Percentiles rank a stretch among this genome's conserved stretches.
phyloP scores from a whole-genome alignment of 2,329 filamentous ascomycete genomes.

The Botrytis medusae region DNA sequence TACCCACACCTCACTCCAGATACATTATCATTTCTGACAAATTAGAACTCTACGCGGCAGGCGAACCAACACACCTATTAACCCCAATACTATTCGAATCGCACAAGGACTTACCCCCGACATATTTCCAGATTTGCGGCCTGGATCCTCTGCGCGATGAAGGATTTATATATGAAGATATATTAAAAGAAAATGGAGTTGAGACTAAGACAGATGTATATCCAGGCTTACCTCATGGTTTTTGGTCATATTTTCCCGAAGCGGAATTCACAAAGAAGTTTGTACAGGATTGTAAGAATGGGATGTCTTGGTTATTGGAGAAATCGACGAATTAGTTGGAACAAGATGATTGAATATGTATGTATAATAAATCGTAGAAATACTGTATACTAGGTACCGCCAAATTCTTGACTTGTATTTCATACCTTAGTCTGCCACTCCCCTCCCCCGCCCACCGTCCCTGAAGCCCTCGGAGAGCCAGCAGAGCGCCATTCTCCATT shows the following conservation, averaged over 20 bases:
- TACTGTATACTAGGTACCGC: background rate
- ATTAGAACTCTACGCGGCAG: background rate
- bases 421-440: background rate
- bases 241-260: conserved; percentile 37
- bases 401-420: background rate
- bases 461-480: no score
- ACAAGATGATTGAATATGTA: background rate
- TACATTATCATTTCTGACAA: background rate
- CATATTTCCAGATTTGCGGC: conserved; percentile 53
- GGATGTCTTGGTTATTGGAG: conserved; percentile 10
- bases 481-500: no score
- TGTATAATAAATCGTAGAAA: background rate
- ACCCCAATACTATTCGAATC: conserved; percentile 41
- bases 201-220: conserved; percentile 39
- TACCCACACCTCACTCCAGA: background rate
- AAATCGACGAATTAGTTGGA: background rate
- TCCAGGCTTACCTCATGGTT: conserved; percentile 39
- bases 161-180: conserved; percentile 51
- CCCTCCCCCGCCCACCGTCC: no score
- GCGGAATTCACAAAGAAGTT: conserved; percentile 29
- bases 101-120: conserved; percentile 44
- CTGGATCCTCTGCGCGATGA: conserved; percentile 54
- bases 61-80: conserved; percentile 33
- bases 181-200: conserved; percentile 44
- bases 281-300: background rate